phyloP scores from a whole-genome alignment of 805 yeast genomes.

The Suhomyces pyralidae region DNA sequence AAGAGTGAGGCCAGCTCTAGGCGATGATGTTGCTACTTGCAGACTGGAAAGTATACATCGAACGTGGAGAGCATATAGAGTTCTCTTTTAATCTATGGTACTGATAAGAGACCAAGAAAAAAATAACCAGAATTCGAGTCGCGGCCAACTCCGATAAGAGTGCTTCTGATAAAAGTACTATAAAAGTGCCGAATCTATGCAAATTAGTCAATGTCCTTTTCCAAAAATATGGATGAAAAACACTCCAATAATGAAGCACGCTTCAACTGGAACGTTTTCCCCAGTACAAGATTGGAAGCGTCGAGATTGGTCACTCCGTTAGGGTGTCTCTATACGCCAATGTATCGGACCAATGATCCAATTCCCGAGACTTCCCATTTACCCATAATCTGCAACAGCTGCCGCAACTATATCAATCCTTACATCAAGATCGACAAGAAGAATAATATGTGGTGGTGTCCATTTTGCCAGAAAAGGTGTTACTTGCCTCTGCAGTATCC shows the following conservation, averaged over 20 bases:
- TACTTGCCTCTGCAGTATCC: constrained; percentile 18
- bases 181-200: not conserved
- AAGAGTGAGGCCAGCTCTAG: no score
- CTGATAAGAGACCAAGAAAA: not conserved
- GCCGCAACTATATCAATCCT: constrained; percentile 29
- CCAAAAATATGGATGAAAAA: not conserved
- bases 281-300: constrained; percentile 37
- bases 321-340: constrained; percentile 37
- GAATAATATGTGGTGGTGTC: constrained; percentile 40
- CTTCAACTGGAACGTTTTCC: constrained; percentile 67
- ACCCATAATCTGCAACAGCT: constrained; percentile 25
- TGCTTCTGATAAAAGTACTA: not conserved
- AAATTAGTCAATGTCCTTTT: not conserved
- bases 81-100: not conserved
- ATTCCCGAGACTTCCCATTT: constrained; percentile 5
- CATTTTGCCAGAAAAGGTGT: constrained; percentile 27
- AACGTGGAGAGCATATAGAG: not conserved
- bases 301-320: constrained; percentile 31
- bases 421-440: constrained; percentile 26
- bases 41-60: no score
- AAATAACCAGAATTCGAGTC: not conserved
- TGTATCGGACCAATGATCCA: constrained; percentile 6
- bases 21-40: no score
- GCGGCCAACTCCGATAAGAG: not conserved
- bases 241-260: constrained; percentile 59